Percentiles rank a stretch among this genome's conserved stretches.
These are phyloP conservation scores for Lentithecium fluviatile DNA, from an alignment of 495 filamentous ascomycete genomes.

Conservation along the genomic window DNA sequence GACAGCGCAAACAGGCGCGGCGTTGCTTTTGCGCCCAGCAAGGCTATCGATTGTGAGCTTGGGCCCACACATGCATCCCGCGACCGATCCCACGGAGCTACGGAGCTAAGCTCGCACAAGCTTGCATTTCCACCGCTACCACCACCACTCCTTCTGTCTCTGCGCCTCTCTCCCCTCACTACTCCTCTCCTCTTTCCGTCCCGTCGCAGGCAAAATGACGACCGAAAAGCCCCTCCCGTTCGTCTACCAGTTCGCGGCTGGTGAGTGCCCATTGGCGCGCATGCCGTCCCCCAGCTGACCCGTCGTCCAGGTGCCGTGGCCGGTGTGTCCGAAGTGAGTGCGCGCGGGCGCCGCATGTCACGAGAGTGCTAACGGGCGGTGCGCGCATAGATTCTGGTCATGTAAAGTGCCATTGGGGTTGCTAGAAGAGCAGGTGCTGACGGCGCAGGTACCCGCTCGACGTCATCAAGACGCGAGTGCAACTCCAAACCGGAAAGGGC, in stretches of 20 bases:
- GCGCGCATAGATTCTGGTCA: slow-evolving; percentile 70
- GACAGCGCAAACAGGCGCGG: too few species aligned
- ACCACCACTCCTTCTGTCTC: not conserved
- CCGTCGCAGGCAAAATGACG: slow-evolving; percentile 54
- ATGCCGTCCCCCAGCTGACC: slow-evolving; percentile 4
- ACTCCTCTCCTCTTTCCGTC: slow-evolving; percentile 10
- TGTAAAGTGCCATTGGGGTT: slow-evolving; percentile 53
- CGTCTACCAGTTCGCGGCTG: slow-evolving; percentile 80
- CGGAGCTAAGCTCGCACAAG: too few species aligned
- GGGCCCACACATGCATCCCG: slow-evolving; percentile 18
- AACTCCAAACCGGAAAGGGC: slow-evolving; percentile 74
- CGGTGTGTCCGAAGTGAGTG: slow-evolving; percentile 83
- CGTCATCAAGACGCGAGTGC: slow-evolving; percentile 97
- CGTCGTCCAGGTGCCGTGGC: slow-evolving; percentile 66
- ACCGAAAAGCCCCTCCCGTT: slow-evolving; percentile 74
- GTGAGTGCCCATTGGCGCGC: slow-evolving; percentile 46
- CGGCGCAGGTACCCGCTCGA: slow-evolving; percentile 87
- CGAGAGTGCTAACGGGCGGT: slow-evolving; percentile 23
- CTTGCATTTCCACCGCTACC: not conserved
- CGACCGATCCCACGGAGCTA: slow-evolving; percentile 2
- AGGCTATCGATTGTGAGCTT: slow-evolving; percentile 16
- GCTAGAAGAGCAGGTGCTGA: slow-evolving; percentile 19
- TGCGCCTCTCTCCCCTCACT: slow-evolving; percentile 8
- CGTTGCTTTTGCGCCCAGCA: not conserved
- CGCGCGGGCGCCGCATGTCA: not conserved